These are phyloP conservation scores for Sporormia fimetaria DNA, from an alignment of 495 filamentous ascomycete species.

Conservation along the genomic window DNA sequence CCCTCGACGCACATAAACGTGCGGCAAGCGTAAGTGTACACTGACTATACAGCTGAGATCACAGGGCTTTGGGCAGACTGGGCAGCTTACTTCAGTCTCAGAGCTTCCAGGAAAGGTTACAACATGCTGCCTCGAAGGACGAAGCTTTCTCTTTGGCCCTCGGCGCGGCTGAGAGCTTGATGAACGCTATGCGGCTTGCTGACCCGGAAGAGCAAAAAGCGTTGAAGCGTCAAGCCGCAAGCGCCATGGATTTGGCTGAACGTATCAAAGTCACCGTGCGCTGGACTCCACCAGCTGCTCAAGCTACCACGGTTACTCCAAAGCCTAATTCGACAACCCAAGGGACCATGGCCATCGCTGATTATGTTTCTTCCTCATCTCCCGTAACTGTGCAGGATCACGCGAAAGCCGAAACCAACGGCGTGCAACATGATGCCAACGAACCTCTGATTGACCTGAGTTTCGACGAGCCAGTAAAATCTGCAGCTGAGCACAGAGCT, in stretches of 20 bases:
- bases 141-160: constrained; percentile 64
- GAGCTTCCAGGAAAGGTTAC: constrained; percentile 51
- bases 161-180: constrained; percentile 52
- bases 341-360: no score
- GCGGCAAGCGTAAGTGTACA: constrained; percentile 14
- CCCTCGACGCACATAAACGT: constrained; percentile 10
- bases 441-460: no score
- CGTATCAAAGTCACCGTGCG: no score
- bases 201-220: constrained; percentile 44
- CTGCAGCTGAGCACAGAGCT: no score
- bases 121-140: constrained; percentile 44
- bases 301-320: no score
- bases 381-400: no score
- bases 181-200: constrained; percentile 53
- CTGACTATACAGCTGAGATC: constrained; percentile 2
- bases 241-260: constrained; percentile 57
- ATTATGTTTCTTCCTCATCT: no score
- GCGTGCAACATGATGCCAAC: no score
- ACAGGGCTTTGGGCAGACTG: background rate
- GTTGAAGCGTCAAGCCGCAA: constrained; percentile 53
- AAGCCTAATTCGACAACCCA: no score
- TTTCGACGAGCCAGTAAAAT: no score
- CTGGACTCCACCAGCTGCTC: no score
- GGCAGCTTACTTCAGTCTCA: constrained; percentile 28
- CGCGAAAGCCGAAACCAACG: no score